Percentiles rank a stretch among this genome's conserved stretches.
Conservation (phyloP, 345 rosid genomes). For the rapeseed (Brassica napus) region Da-Ae NC_063447.1:62729501-62730000, state of each 20-base stretch:
- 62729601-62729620: no score
- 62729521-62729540: neutral
- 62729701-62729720: neutral
- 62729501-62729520: neutral
- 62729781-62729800: no score
- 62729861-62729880: neutral
- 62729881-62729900: neutral
- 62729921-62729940: slow-evolving; percentile 15
- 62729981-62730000: no score
- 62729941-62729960: no score
- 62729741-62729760: slow-evolving; percentile 2
- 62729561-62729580: no score
- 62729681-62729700: neutral
- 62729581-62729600: no score
- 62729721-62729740: neutral
- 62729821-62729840: slow-evolving; percentile 5
- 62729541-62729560: neutral
- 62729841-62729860: neutral
- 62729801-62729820: slow-evolving; percentile 1
- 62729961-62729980: no score
- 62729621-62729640: no score
- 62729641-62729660: no score
- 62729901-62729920: neutral
- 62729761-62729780: neutral
- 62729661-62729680: no score